These are phyloP conservation scores for Eragrostis tef DNA, from an alignment of 202 grass and related monocot genomes.

Conservation along the genomic window DNA sequence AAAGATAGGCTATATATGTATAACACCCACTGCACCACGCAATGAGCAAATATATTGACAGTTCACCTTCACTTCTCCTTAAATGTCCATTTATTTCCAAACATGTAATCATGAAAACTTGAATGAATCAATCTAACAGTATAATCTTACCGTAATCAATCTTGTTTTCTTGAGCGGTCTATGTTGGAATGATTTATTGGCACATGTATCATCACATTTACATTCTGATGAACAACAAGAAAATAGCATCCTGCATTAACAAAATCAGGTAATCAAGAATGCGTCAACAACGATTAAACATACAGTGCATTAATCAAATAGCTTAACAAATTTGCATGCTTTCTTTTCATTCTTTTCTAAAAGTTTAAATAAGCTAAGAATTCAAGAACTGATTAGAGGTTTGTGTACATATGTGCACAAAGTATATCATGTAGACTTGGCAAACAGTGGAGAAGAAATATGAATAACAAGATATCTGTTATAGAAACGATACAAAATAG, in stretches of 20 bases:
- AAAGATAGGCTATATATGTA: not conserved
- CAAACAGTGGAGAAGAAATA: not conserved
- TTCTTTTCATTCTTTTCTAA: not conserved
- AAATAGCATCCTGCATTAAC: conserved; percentile 87
- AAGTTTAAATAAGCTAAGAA: not conserved
- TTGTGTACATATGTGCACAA: not conserved
- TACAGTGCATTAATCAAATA: conserved; percentile 36
- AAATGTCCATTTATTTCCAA: not conserved
- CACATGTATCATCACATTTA: conserved; percentile 71
- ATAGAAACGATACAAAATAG: not conserved
- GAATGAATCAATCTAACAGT: conserved; percentile 8
- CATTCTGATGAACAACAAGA: conserved; percentile 86
- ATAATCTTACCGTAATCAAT: conserved; percentile 67
- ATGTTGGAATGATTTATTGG: conserved; percentile 88
- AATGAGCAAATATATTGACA: too few species aligned
- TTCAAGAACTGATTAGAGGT: not conserved
- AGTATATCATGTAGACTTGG: not conserved
- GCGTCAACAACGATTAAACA: conserved; percentile 4
- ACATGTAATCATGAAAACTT: conserved; percentile 16
- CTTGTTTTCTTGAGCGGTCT: conserved; percentile 76
- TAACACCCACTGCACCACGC: not conserved
- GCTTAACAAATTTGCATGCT: not conserved
- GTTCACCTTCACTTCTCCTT: too few species aligned
- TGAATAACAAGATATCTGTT: not conserved
- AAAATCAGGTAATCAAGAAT: conserved; percentile 44